Percentiles rank a stretch among this genome's conserved stretches.
phyloP scores from a whole-genome alignment of 805 yeast species.

The Myxozyma melibiosi region DNA sequence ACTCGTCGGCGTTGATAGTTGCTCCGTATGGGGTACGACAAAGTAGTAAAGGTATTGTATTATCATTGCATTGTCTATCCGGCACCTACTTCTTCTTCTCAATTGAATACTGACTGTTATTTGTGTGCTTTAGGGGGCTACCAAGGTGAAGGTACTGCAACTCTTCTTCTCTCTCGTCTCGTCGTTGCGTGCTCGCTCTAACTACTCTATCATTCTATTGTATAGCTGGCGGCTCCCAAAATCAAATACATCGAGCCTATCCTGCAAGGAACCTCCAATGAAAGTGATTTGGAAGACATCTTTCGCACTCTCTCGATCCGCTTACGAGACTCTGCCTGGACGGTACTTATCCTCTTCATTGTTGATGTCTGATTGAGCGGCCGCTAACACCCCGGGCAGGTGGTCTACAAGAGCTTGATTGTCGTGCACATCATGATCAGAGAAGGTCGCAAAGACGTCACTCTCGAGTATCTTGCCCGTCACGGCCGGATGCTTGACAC shows the following conservation, averaged over 20 bases:
- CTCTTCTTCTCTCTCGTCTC: background rate
- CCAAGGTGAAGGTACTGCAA: conserved; percentile 56
- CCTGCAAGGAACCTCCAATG: conserved; percentile 62
- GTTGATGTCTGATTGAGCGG: background rate
- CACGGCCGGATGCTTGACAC: conserved; percentile 56
- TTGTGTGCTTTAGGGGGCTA: conserved; percentile 61
- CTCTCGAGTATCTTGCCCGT: conserved; percentile 59
- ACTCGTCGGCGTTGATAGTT: background rate
- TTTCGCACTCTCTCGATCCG: conserved; percentile 65
- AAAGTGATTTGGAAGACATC: conserved; percentile 67
- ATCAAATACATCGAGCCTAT: conserved; percentile 95
- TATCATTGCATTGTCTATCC: background rate
- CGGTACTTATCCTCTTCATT: conserved; percentile 40
- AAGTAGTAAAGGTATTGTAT: conserved; percentile 62
- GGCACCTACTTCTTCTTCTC: background rate
- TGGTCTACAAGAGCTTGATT: conserved; percentile 80
- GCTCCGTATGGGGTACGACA: conserved; percentile 45
- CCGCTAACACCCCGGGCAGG: conserved; percentile 35
- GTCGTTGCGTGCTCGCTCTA: background rate
- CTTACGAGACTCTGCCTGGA: conserved; percentile 83
- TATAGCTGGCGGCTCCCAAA: conserved; percentile 90
- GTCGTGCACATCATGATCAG: conserved; percentile 89
- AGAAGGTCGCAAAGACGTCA: conserved; percentile 82
- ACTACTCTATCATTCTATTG: conserved; percentile 16
- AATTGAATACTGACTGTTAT: background rate